phyloP scores from a whole-genome alignment of 2,329 filamentous ascomycete genomes.

The Ascochyta koolunga region DNA sequence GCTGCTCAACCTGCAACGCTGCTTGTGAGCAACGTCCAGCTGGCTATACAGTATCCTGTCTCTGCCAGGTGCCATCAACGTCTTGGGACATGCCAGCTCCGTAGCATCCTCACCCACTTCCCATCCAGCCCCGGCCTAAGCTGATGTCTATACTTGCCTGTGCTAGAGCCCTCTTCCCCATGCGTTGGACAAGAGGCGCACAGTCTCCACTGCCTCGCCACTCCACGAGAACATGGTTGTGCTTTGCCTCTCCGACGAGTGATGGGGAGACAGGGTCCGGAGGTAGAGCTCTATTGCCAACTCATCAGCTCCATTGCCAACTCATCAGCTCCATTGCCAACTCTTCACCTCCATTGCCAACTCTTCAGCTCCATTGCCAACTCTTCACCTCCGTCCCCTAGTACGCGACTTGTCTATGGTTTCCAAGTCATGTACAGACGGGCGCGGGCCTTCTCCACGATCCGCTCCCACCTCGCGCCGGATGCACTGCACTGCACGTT shows the following conservation, averaged over 20 bases:
- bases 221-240: constrained; percentile 32
- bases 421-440: constrained; percentile 36
- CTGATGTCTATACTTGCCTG: constrained; percentile 19
- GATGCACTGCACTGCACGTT: constrained; percentile 48
- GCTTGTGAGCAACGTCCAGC: neutral
- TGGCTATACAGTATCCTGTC: neutral
- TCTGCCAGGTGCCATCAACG: too few species aligned
- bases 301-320: constrained; percentile 1
- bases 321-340: neutral
- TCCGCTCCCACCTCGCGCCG: constrained; percentile 48
- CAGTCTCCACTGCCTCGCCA: constrained; percentile 39
- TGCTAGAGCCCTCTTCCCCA: constrained; percentile 39
- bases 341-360: neutral
- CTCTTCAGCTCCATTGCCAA: constrained; percentile 1
- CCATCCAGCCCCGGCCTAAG: neutral
- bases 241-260: constrained; percentile 18
- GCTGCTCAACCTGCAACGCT: constrained; percentile 19
- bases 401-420: too few species aligned
- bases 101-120: neutral
- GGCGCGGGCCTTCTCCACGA: constrained; percentile 40
- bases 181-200: constrained; percentile 40
- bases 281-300: neutral
- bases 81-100: neutral
- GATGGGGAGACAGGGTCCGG: neutral
- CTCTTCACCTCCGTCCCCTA: too few species aligned